Evolutionary conservation across 2,329 filamentous ascomycete genomes (phyloP).

Genomic region (Fusarium floridanum): DNA sequence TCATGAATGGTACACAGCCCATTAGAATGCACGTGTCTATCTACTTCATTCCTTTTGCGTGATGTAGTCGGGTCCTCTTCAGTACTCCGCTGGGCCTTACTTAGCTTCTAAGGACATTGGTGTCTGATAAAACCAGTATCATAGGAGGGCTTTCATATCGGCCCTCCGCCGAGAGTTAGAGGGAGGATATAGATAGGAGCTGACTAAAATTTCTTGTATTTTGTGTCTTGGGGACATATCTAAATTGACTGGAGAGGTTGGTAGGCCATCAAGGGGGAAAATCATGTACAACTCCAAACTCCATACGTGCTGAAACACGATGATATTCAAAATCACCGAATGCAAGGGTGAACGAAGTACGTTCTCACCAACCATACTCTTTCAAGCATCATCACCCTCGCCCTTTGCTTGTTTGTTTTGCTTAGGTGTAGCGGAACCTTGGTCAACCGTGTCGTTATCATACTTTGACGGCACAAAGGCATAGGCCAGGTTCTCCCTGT

Average conservation of each 20-base stretch:
- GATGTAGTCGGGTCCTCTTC: not conserved
- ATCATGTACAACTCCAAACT: conserved; percentile 24
- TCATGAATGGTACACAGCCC: not conserved
- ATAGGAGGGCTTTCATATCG: not conserved
- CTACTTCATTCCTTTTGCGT: not conserved
- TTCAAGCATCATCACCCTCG: not conserved
- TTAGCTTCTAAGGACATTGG: not conserved
- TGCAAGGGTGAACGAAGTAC: conserved; percentile 4
- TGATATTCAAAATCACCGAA: not conserved
- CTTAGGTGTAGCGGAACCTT: conserved; percentile 14
- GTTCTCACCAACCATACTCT: conserved; percentile 29
- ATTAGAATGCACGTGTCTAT: not conserved
- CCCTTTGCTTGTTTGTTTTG: not conserved
- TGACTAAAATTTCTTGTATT: not conserved
- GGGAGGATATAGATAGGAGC: not conserved
- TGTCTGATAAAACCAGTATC: not conserved
- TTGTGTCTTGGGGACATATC: not conserved
- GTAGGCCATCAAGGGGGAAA: not conserved
- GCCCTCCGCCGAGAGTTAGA: not conserved
- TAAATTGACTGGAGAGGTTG: not conserved
- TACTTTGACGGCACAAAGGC: conserved; percentile 50
- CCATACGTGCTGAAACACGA: conserved; percentile 32
- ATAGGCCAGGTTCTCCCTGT: conserved; percentile 68
- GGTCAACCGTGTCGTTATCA: conserved; percentile 37
- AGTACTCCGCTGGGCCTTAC: no score